Conservation (phyloP, 1,284 basidiomycete species). For the Ceratobasidium sp. region DNA sequence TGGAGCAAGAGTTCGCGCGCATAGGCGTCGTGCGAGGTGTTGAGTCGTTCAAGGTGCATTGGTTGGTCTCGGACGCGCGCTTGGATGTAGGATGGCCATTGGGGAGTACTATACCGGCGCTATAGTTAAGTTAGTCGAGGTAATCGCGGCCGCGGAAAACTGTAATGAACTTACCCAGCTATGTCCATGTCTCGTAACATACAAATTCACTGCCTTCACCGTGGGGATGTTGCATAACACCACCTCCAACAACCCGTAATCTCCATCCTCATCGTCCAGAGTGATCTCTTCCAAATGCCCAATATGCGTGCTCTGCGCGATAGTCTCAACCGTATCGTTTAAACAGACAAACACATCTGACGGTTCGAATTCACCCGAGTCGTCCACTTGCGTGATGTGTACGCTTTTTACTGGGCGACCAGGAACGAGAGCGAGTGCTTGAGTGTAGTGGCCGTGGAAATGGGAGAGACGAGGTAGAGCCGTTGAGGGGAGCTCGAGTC, state of each 20-base stretch:
- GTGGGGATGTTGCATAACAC: constrained; percentile 19
- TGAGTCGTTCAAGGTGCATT: constrained; percentile 27
- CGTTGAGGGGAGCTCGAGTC: constrained; percentile 26
- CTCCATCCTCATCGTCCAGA: constrained; percentile 40
- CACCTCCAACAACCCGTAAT: constrained; percentile 37
- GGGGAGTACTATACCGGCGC: constrained; percentile 37
- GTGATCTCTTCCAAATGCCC: constrained; percentile 26
- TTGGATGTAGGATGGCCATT: constrained; percentile 21
- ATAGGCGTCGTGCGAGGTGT: constrained; percentile 18
- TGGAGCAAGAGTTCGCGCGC: background rate
- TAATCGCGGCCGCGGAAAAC: too few species aligned
- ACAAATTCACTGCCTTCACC: constrained; percentile 18
- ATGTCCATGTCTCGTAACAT: constrained; percentile 30
- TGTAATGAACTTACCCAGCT: constrained; percentile 32
- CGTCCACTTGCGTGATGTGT: constrained; percentile 40
- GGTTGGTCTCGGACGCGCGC: background rate
- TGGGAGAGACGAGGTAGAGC: constrained; percentile 24
- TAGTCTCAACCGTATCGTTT: constrained; percentile 35
- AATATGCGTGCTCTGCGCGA: constrained; percentile 9
- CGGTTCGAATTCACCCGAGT: constrained; percentile 38
- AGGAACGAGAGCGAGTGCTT: constrained; percentile 35
- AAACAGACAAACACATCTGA: constrained; percentile 40
- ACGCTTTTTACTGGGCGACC: constrained; percentile 27
- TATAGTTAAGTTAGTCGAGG: background rate
- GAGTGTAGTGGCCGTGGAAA: constrained; percentile 43